A percentile compares a stretch with the other conserved stretches of the same genome.
Evolutionary conservation across 805 yeast species (phyloP).

Genomic region (Candida maris): DNA sequence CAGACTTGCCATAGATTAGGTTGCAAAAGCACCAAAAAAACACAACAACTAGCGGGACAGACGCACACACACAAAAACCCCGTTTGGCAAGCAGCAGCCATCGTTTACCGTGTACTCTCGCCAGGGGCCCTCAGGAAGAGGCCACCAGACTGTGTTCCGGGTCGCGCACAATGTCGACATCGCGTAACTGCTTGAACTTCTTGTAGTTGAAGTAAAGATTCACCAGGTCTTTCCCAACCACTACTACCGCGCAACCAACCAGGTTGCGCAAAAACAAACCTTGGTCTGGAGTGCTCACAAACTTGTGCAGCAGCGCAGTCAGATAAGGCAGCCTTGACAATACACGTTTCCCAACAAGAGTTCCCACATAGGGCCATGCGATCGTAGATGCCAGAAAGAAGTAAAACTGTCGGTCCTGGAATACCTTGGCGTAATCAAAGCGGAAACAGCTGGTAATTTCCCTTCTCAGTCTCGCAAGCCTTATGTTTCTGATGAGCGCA

Average conservation of each 20-base stretch:
- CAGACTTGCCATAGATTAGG: too few species aligned
- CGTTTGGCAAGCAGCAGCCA: too few species aligned
- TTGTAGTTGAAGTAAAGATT: constrained; percentile 32
- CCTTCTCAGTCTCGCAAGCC: constrained; percentile 21
- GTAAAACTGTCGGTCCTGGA: constrained; percentile 18
- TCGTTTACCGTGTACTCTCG: constrained; percentile 12
- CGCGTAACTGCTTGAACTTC: constrained; percentile 26
- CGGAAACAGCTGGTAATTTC: constrained; percentile 27
- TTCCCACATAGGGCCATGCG: constrained; percentile 34
- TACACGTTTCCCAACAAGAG: constrained; percentile 18
- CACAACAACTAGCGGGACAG: too few species aligned
- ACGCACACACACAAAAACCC: too few species aligned
- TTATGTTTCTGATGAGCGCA: constrained; percentile 14
- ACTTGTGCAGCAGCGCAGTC: constrained; percentile 17
- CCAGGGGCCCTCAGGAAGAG: constrained; percentile 11
- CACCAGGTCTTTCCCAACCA: constrained; percentile 30
- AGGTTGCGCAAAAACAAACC: constrained; percentile 31
- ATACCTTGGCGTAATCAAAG: constrained; percentile 28
- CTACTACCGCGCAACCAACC: constrained; percentile 32
- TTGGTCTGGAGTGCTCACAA: constrained; percentile 36
- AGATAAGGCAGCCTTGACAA: constrained; percentile 23
- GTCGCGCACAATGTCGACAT: constrained; percentile 21
- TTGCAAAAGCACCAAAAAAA: too few species aligned
- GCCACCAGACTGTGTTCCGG: too few species aligned
- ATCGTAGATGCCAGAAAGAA: constrained; percentile 26